Evolutionary conservation across 192 early-diverging fungal species (phyloP), one percentile per base, ranked within the genome.

Genomic region (Gaertneriomyces semiglobifer): DNA sequence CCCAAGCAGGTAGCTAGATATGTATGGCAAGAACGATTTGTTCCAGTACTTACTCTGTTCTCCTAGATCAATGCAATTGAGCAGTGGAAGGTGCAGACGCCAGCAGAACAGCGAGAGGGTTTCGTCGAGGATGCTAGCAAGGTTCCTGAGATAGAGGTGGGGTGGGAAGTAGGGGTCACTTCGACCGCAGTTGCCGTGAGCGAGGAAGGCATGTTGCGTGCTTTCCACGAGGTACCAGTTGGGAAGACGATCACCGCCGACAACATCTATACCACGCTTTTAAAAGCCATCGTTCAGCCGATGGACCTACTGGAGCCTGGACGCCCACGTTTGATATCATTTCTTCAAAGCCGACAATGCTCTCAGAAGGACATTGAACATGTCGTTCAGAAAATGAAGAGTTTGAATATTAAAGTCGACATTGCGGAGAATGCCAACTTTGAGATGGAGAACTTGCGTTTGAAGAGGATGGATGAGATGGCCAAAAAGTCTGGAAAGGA

Each of bases 121-220:
- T 25, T 68, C 53, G 56, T 44, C 42, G 54, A 65, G 43, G 62
- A 14, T 2, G 72, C 66, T 4, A n/a, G 12, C 11, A 44, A 25
- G 8, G 60, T 57, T 3, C 66, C 66, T n/a, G 44, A 53, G 11
- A 66, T 53, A 9, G 50, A 74, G 16, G 63, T 56, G n/a, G 4
- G 70, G 44, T 79, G 62, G 71, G 62, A 75, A 33, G 58, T 83
- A 45, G 81, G 81, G 43, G 65, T 79, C 11, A 76, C 68, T 50
- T 60, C 19, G 42, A 64, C 60, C 12, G 65, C 78, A 46, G 68
- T 76, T 8, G 72, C 78, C 4, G 75, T 83, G 1, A 60, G 74
- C 5, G 78, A 80, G 58, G 71, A 80, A 16, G 78, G 77, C 19
- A 54, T 50, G 20, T 62, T 80, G n/a, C 64, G 72, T n/a, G 64